phyloP scores from a whole-genome alignment of 2,329 filamentous ascomycete species.

The Penicillium sp. region DNA sequence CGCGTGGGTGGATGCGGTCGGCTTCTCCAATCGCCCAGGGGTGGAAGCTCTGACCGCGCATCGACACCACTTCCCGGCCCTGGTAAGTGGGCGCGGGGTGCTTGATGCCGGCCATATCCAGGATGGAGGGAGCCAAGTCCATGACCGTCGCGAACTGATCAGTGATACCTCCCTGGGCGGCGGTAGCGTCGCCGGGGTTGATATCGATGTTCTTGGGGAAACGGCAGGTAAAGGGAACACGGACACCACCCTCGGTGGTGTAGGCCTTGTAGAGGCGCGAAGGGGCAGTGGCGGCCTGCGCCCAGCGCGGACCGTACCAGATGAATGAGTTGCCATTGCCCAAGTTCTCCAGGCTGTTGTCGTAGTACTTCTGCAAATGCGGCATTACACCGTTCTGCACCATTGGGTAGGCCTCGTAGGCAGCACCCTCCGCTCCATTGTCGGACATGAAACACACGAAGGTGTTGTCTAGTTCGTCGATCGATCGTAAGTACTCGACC shows the following conservation, averaged over 20 bases:
- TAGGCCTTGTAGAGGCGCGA: conserved; percentile 33
- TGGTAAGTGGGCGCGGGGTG: conserved; percentile 56
- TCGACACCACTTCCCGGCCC: conserved; percentile 50
- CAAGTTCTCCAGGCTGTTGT: background rate
- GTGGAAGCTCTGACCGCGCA: conserved; percentile 52
- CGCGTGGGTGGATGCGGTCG: conserved; percentile 48
- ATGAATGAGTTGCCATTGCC: background rate
- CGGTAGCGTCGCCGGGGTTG: conserved; percentile 21
- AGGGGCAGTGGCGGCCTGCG: conserved; percentile 48
- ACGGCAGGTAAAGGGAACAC: conserved; percentile 48
- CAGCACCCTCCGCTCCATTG: conserved; percentile 53
- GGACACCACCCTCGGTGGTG: conserved; percentile 36
- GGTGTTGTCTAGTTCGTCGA: conserved; percentile 50
- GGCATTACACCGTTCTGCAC: conserved; percentile 54
- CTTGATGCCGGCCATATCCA: conserved; percentile 42
- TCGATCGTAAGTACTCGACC: conserved; percentile 45
- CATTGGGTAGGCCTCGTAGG: conserved; percentile 58
- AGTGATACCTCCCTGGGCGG: conserved; percentile 41
- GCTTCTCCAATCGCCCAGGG: conserved; percentile 38
- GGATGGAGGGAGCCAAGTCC: conserved; percentile 50
- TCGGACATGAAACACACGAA: conserved; percentile 52
- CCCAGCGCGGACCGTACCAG: conserved; percentile 53
- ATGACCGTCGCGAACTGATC: conserved; percentile 54
- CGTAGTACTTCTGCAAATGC: conserved; percentile 50
- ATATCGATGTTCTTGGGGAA: conserved; percentile 34